Evolutionary conservation across 2,329 filamentous ascomycete species (phyloP), one percentile per base, ranked within the genome.

Genomic region (Elsinoe perseae): DNA sequence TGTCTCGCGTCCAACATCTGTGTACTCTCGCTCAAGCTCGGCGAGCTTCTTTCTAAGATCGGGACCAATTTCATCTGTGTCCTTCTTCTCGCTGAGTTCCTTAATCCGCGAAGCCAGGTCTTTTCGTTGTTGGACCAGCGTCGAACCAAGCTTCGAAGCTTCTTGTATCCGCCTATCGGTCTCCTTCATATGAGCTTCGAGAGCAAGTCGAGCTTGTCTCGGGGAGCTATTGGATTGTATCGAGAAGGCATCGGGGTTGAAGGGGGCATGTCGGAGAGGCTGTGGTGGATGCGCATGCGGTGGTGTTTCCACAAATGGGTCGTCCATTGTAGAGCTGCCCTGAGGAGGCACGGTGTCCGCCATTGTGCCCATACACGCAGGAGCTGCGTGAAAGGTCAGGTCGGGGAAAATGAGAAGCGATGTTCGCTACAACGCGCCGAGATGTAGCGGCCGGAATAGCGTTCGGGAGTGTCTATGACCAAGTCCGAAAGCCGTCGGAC

Each of bases 21-120:
- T 92, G 74, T 95, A 97, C 66, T 98, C 93, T 70, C 83, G 88
- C 70, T 98, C 93, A 58, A 98, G 83, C 61, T 95, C 90, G 12
- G 83, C 79, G 54, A 98, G 79, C 72, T 87, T 90, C 65, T 86
- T 81, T 58, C 87, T 87, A 64, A 98, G 75, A 62, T 95, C 91
- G 2, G 87, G 83, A 0, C 85, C 85, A 53, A 97, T 82, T 60
- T 95, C 87, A 38, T 64, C 59, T 63, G 93, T 87, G 43, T 81
- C 77, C 65, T 89, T 79, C 58, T 88, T 77, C 66, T 85, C 82
- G 64, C 95, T 88, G 2, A 98, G 85, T 66, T 97, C 90, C 64
- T 85, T 84, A 57, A 98, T 73, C 62, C 87, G 85, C 43, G 95
- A 87, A 42, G 83, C 81, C 58, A 98, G 79, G 61, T 95, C 85